Base-by-base conservation (phyloP, 2,329 filamentous ascomycete species). In the Stemphylium beticola region DNA sequence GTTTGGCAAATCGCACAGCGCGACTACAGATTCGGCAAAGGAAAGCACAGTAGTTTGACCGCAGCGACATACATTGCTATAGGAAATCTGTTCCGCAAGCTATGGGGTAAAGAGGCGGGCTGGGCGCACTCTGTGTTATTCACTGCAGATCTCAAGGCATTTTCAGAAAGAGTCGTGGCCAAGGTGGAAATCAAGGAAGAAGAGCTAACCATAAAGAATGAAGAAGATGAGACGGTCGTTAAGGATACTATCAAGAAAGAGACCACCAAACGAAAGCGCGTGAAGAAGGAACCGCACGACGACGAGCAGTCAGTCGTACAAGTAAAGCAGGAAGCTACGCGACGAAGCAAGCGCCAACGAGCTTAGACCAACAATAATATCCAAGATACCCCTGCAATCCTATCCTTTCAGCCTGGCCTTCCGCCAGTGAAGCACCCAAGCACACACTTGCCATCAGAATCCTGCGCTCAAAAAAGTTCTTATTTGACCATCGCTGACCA, bases 81-180 rank as follows among this genome's bases (percentile, higher is more conserved):
- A 12, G 95, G 90, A 0, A 90, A 96, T 60, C 90, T 96, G 67
- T 99, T 99, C 68, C 85, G 95, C 50, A 82, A 82, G 33, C 82
- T 98, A 0, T 99, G 96, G 95, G 95, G 95, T 0, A 85, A 89
- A 54, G 91, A 98, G 67, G 95, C 95, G 1, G 95, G 95, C 1
- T 99, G 96, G 96, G 95, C 96, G 9, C 95, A 99, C 77, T 96
- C 91, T 2, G 95, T 99, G 8, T 81, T 99, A 11, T 99, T 99
- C 70, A 96, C 95, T 0, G 96, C 95, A 0, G 93, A 99, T 70
- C 76, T 99, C 52, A 90, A 86, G 69, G 85, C 91, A 0, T 98
- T 98, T 68, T 88, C 92, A 0, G 89, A 91, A 61, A 82, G 79
- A 61, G 71, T 85, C n/a, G 74, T 78, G 1, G 75, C 69, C 4